phyloP scores from a whole-genome alignment of 2,329 filamentous ascomycete genomes.

The Chrysosporium keratinophilum region DNA sequence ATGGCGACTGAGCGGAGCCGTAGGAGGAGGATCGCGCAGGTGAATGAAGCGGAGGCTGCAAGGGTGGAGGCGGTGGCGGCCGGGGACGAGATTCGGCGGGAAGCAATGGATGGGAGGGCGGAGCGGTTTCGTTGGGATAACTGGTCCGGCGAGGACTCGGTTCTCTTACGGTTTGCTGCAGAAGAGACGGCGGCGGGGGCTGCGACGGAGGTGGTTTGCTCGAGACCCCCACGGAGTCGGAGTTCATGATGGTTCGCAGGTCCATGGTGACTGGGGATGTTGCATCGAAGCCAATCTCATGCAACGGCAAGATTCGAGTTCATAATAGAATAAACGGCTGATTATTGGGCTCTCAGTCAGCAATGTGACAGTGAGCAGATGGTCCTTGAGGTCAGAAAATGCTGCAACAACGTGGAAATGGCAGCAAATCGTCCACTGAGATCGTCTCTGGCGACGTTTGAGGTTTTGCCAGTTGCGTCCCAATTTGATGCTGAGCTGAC shows the following conservation, averaged over 20 bases:
- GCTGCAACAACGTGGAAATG: background rate
- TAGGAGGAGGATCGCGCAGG: conserved; percentile 35
- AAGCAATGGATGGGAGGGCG: conserved; percentile 4
- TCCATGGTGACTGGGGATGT: conserved; percentile 34
- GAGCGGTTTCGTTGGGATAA: conserved; percentile 1
- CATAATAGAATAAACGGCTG: background rate
- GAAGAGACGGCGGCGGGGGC: background rate
- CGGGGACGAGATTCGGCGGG: conserved; percentile 2
- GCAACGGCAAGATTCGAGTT: background rate
- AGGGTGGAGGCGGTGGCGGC: conserved; percentile 35
- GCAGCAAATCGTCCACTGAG: background rate
- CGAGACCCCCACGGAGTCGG: conserved; percentile 27
- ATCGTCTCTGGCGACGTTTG: conserved; percentile 6
- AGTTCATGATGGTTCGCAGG: conserved; percentile 45
- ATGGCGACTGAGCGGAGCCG: conserved; percentile 31
- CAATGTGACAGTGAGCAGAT: background rate
- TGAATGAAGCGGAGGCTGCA: conserved; percentile 38
- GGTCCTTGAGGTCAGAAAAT: background rate
- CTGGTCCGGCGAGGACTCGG: conserved; percentile 4
- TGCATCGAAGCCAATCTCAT: background rate
- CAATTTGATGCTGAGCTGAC: background rate
- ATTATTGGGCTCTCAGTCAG: background rate
- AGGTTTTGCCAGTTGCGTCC: background rate
- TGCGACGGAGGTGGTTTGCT: conserved; percentile 5
- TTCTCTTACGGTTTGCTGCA: conserved; percentile 1